Evolutionary conservation across 2,329 filamentous ascomycete species (phyloP).

Genomic region (Scorias spongiosa): DNA sequence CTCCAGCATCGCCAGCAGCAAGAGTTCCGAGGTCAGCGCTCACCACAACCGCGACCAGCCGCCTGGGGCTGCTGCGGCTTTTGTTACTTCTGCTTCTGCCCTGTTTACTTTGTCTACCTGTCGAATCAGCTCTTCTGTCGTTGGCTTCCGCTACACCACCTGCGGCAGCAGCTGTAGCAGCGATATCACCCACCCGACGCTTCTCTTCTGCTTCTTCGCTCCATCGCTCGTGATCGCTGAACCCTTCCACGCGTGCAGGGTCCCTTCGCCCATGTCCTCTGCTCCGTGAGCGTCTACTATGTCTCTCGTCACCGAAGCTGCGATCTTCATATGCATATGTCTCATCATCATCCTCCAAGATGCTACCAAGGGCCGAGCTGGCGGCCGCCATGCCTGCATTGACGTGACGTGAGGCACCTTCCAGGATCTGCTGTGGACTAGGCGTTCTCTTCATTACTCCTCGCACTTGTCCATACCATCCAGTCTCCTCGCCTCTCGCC

Average conservation of each 20-base stretch:
- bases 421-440: conserved; percentile 77
- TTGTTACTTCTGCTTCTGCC: conserved; percentile 12
- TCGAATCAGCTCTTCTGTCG: conserved; percentile 9
- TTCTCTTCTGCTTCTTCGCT: conserved; percentile 73
- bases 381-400: conserved; percentile 70
- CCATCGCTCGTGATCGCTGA: conserved; percentile 71
- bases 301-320: conserved; percentile 3
- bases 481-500: conserved; percentile 6
- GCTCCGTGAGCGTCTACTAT: conserved; percentile 5
- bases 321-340: conserved; percentile 35
- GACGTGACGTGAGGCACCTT: conserved; percentile 67
- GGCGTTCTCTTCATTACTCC: conserved; percentile 68
- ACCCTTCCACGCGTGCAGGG: conserved; percentile 10
- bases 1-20: conserved; percentile 37
- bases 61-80: conserved; percentile 27
- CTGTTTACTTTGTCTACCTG: conserved; percentile 5
- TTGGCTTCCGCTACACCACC: conserved; percentile 12
- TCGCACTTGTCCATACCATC: conserved; percentile 45
- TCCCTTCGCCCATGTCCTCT: not conserved
- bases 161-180: conserved; percentile 1
- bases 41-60: conserved; percentile 75
- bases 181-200: conserved; percentile 10
- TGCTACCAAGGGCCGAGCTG: conserved; percentile 66
- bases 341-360: conserved; percentile 67
- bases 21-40: conserved; percentile 54